Conservation (phyloP, 2,329 filamentous ascomycete species). For the Ophiosphaerella korrae region DNA sequence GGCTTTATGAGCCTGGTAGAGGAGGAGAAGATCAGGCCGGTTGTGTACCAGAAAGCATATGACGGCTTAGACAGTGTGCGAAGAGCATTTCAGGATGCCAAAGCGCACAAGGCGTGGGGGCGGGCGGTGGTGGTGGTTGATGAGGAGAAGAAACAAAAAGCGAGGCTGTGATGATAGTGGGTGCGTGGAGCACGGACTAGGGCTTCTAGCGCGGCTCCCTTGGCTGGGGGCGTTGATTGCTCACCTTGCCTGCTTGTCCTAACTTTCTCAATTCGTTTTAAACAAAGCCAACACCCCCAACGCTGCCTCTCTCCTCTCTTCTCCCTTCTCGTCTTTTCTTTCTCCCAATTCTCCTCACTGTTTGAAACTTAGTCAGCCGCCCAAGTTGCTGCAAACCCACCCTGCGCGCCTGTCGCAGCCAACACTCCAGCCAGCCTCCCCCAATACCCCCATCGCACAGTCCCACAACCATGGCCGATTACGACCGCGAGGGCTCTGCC, state of each 20-base stretch:
- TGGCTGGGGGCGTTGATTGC: constrained; percentile 9
- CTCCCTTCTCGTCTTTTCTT: neutral
- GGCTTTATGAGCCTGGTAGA: constrained; percentile 57
- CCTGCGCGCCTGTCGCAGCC: constrained; percentile 3
- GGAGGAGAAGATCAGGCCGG: constrained; percentile 55
- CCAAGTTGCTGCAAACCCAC: neutral
- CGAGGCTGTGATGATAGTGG: constrained; percentile 11
- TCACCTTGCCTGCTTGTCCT: constrained; percentile 15
- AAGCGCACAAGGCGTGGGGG: constrained; percentile 58
- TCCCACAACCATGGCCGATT: constrained; percentile 34
- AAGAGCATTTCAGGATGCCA: constrained; percentile 58
- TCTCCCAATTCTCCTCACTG: neutral
- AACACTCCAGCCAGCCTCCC: neutral
- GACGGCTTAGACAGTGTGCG: constrained; percentile 55
- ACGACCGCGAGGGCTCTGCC: constrained; percentile 33
- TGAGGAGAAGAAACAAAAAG: constrained; percentile 9
- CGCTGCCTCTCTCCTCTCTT: constrained; percentile 7
- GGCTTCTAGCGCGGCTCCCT: constrained; percentile 26
- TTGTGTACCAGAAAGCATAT: constrained; percentile 57
- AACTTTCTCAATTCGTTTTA: constrained; percentile 9
- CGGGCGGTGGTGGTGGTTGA: constrained; percentile 60
- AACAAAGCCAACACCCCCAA: constrained; percentile 27
- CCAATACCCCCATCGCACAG: constrained; percentile 2
- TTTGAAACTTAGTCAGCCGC: neutral
- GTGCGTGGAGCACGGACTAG: constrained; percentile 10